A percentile compares a stretch with the other conserved stretches of the same genome.
phyloP scores from a whole-genome alignment of 495 filamentous ascomycete genomes.

The Parathielavia hyrcaniae region DNA sequence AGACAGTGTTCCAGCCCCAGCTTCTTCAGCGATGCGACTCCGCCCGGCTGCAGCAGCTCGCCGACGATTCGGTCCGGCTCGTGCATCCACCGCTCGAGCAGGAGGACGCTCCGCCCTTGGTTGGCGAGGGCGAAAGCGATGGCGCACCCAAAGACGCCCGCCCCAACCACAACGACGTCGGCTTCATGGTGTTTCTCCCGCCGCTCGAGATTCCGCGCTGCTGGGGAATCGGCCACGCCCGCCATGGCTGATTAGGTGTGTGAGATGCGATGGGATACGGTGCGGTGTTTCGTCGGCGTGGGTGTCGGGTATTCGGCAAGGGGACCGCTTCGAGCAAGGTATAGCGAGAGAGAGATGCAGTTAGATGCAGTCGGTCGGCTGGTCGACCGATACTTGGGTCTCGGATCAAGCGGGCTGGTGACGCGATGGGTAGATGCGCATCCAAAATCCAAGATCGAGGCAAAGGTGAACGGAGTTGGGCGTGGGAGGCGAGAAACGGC shows the following conservation, averaged over 20 bases:
- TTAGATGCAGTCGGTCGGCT: not conserved
- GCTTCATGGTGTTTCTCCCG: slow-evolving; percentile 43
- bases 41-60: slow-evolving; percentile 90
- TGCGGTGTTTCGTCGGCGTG: not conserved
- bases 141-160: slow-evolving; percentile 83
- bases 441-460: too few species aligned
- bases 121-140: slow-evolving; percentile 71
- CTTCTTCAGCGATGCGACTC: slow-evolving; percentile 70
- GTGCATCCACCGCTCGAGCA: slow-evolving; percentile 82
- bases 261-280: not conserved
- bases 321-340: not conserved
- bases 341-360: not conserved
- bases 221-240: slow-evolving; percentile 19
- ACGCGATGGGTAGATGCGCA: too few species aligned
- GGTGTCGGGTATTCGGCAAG: not conserved
- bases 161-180: slow-evolving; percentile 86
- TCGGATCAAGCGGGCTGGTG: too few species aligned
- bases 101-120: slow-evolving; percentile 85
- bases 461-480: too few species aligned
- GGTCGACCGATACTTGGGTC: too few species aligned
- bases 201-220: slow-evolving; percentile 37
- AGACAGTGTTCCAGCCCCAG: slow-evolving; percentile 77
- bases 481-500: too few species aligned
- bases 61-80: slow-evolving; percentile 96
- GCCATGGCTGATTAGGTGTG: slow-evolving; percentile 13